A percentile compares a stretch with the other conserved stretches of the same genome.
These are phyloP conservation scores for Aegilops speltoides DNA, from an alignment of 176 grass and related monocot species.

Conservation along the genomic window DNA sequence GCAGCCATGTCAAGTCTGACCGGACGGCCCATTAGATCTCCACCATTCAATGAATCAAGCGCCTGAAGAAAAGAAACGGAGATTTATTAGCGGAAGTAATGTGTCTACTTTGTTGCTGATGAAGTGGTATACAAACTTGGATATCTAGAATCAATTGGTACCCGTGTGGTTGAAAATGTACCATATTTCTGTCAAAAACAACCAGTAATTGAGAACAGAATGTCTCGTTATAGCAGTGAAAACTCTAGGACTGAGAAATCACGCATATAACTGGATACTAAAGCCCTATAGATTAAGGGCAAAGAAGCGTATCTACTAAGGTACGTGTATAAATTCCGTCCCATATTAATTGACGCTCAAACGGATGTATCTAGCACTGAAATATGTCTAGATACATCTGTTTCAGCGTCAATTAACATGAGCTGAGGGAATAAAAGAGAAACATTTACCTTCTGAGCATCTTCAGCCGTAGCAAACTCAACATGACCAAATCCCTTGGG, in stretches of 20 bases:
- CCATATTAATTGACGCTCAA: too few species aligned
- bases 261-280: neutral
- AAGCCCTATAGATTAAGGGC: neutral
- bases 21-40: constrained; percentile 51
- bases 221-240: neutral
- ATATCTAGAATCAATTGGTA: neutral
- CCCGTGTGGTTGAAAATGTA: neutral
- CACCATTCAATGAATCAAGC: constrained; percentile 39
- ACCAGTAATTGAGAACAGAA: neutral
- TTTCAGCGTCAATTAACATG: too few species aligned
- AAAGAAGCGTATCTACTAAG: neutral
- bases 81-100: neutral
- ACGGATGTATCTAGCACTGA: too few species aligned
- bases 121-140: neutral
- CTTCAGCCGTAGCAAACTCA: constrained; percentile 62
- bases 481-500: constrained; percentile 75
- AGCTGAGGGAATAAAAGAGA: neutral
- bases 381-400: too few species aligned
- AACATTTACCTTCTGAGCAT: constrained; percentile 50
- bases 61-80: constrained; percentile 42
- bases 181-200: neutral
- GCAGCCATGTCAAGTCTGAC: constrained; percentile 68
- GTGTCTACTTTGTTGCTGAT: neutral
- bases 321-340: neutral
- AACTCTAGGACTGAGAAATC: neutral